Base-by-base conservation (phyloP, 768 basidiomycete species). In the Auriscalpium microsporum region DNA sequence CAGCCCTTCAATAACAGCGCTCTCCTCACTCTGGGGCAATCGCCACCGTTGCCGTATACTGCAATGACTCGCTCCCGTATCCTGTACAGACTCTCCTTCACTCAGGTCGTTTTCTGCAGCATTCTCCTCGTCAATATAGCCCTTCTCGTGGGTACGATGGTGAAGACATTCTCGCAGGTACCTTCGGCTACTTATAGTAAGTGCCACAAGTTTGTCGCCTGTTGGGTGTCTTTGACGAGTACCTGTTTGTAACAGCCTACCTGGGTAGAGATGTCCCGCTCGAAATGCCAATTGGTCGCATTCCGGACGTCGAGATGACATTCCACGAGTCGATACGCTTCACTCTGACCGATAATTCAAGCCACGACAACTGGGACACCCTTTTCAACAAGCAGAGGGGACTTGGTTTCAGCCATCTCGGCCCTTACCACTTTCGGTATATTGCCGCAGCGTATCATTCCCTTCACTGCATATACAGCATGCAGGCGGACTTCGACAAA, bases 251-350 rank as follows among this genome's bases (percentile, higher is more conserved):
- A 1, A 42, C 40, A 42, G 40, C 14, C 17, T 14, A 42, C 40
- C 40, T 42, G 14, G 40, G 17, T 7, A 42, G 17, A 17, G 40
- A 42, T 42, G 17, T 42, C 13, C 40, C 40, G 2, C 40, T 42
- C 40, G 40, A 42, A 17, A 13, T 42, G 40, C 46, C 46, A 48
- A 58, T 58, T 49, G 57, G 52, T 36, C 44, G n/a, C 40, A 48
- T 53, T 19, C 17, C 35, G 33, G 6, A 47, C 3, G 56, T 45
- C 14, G 50, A 52, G 23, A 52, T 56, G 50, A 56, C 56, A 19
- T 50, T 58, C 46, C 40, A 58, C 40, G 57, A 58, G 45, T 42
- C 54, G 2, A 23, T 11, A 1, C 57, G 45, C 36, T 58, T 50
- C 49, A n/a, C 33, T 13, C 50, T 50, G 16, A 4, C 19, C 28